phyloP scores from a whole-genome alignment of 352 stramenopile genomes.

The Globisporangium paroecandrum region DNA sequence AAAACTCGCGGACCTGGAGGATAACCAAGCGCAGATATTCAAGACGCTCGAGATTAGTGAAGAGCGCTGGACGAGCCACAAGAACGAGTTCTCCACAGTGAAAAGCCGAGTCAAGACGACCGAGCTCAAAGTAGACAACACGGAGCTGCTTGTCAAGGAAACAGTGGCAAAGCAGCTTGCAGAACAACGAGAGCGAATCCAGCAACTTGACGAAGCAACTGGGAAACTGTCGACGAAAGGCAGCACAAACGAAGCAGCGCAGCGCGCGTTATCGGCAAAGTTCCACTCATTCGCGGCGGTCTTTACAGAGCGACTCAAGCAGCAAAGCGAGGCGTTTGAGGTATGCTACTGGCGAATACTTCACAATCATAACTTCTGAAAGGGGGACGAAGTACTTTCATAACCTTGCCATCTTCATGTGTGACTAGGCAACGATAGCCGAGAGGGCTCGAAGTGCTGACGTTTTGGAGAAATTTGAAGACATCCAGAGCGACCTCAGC shows the following conservation, averaged over 20 bases:
- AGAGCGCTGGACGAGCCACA: constrained; percentile 1
- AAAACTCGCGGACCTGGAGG: constrained; percentile 21
- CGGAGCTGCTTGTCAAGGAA: neutral
- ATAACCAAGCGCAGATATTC: constrained; percentile 12
- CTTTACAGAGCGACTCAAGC: constrained; percentile 25
- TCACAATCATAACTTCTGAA: neutral
- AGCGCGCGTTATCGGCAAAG: constrained; percentile 35
- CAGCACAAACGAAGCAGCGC: constrained; percentile 21
- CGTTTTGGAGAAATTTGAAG: constrained; percentile 14
- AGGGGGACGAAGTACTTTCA: neutral
- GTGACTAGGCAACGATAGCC: constrained; percentile 16
- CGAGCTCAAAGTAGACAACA: too few relatives aligned
- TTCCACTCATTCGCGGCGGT: constrained; percentile 26
- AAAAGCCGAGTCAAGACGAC: neutral
- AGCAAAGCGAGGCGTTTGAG: constrained; percentile 29
- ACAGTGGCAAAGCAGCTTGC: neutral
- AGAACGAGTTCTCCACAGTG: neutral
- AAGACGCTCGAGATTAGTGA: neutral
- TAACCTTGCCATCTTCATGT: constrained; percentile 2
- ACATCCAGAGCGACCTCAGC: constrained; percentile 10
- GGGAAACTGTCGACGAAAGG: constrained; percentile 19
- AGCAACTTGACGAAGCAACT: constrained; percentile 21
- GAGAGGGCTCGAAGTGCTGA: constrained; percentile 24
- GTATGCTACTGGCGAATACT: constrained; percentile 14
- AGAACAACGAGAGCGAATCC: constrained; percentile 8